Evolutionary conservation across 441 rosid genomes (phyloP).

Genomic region (Raphanus hybrid): DNA sequence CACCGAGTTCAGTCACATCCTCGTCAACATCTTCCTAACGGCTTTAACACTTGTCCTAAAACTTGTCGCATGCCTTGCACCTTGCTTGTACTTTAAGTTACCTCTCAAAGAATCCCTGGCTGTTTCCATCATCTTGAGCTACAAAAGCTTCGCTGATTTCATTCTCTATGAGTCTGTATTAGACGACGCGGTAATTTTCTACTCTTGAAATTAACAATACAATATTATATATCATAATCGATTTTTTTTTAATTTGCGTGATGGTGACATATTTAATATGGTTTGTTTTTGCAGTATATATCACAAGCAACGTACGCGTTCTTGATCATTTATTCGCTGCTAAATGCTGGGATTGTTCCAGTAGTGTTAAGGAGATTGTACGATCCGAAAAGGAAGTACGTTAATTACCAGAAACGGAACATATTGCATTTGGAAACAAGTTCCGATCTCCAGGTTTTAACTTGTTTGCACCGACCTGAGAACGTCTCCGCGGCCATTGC

Average conservation of each 20-base stretch:
- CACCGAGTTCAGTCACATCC: constrained; percentile 5
- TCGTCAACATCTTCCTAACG: constrained; percentile 1
- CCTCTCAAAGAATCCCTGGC: constrained; percentile 25
- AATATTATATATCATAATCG: background rate
- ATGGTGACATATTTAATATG: background rate
- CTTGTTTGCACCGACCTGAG: constrained; percentile 22
- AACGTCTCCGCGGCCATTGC: constrained; percentile 4
- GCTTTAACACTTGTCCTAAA: constrained; percentile 4
- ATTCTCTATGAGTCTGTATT: constrained; percentile 9
- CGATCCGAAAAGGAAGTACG: constrained; percentile 10
- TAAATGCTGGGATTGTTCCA: constrained; percentile 2
- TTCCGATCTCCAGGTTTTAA: constrained; percentile 2
- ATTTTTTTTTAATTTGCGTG: background rate
- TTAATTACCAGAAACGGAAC: constrained; percentile 9
- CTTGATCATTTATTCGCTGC: constrained; percentile 6
- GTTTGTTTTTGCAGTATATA: constrained; percentile 15
- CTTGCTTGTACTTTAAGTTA: constrained; percentile 24
- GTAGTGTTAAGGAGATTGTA: background rate
- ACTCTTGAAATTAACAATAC: background rate
- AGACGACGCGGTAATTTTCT: constrained; percentile 1
- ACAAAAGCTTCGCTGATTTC: constrained; percentile 10
- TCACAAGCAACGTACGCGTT: constrained; percentile 24
- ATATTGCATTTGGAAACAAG: background rate
- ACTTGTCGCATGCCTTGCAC: constrained; percentile 17
- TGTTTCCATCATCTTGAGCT: constrained; percentile 23